Conservation (phyloP, 768 basidiomycete genomes). For the Royoungia palumana region DNA sequence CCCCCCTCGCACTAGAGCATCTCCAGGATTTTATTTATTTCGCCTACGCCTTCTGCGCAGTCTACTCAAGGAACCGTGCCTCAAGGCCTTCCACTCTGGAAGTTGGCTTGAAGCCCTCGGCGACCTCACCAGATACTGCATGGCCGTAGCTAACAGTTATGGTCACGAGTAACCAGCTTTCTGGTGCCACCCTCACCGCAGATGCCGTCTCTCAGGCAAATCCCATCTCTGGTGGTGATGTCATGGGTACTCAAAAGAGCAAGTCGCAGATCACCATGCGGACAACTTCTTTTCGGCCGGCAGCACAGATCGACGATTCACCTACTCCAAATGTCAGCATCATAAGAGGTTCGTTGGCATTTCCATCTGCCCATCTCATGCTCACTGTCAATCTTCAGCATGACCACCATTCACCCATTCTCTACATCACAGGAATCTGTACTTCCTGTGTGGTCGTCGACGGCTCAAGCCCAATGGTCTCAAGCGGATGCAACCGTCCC, state of each 20-base stretch:
- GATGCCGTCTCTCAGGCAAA: slow-evolving; percentile 53
- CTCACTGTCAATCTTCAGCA: slow-evolving; percentile 43
- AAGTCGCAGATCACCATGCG: slow-evolving; percentile 24
- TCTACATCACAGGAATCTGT: slow-evolving; percentile 85
- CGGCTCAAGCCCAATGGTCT: slow-evolving; percentile 59
- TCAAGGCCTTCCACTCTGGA: slow-evolving; percentile 66
- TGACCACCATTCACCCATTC: slow-evolving; percentile 88
- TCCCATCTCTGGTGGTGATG: slow-evolving; percentile 26
- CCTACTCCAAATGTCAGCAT: slow-evolving; percentile 79
- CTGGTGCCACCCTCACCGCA: slow-evolving; percentile 46
- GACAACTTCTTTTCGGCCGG: slow-evolving; percentile 45
- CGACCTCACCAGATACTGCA: slow-evolving; percentile 90
- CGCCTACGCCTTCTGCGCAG: slow-evolving; percentile 91
- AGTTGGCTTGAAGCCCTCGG: slow-evolving; percentile 98
- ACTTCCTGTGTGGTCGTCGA: slow-evolving; percentile 79
- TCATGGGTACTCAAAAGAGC: slow-evolving; percentile 35
- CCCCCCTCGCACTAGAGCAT: slow-evolving; percentile 73
- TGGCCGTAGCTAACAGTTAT: slow-evolving; percentile 95
- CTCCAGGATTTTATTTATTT: slow-evolving; percentile 94
- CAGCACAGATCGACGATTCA: slow-evolving; percentile 60
- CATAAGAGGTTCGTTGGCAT: slow-evolving; percentile 66
- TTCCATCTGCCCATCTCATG: background rate
- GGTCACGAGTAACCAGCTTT: slow-evolving; percentile 50
- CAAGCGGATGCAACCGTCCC: slow-evolving; percentile 68
- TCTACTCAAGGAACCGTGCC: slow-evolving; percentile 75